Conservation (phyloP, 2,329 filamentous ascomycete species). For the Pseudocercospora musae region DNA sequence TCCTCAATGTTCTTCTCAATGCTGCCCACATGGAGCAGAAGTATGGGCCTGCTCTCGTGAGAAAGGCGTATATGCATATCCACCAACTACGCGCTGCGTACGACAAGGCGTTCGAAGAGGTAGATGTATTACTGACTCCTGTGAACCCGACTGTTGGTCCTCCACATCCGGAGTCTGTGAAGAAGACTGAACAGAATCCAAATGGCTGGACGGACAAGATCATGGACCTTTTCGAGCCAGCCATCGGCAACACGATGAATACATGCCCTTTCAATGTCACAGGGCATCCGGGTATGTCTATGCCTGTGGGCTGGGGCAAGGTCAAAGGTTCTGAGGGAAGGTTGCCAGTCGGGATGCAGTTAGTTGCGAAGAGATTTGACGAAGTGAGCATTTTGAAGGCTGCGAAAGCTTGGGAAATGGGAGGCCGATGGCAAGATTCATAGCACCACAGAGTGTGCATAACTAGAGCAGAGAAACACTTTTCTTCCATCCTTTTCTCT, state of each 20-base stretch:
- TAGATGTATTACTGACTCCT: slow-evolving; percentile 52
- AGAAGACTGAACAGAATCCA: slow-evolving; percentile 23
- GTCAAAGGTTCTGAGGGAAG: slow-evolving; percentile 27
- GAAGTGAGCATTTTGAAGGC: slow-evolving; percentile 36
- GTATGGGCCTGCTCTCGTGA: slow-evolving; percentile 35
- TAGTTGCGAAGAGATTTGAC: slow-evolving; percentile 36
- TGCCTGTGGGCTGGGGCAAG: slow-evolving; percentile 42
- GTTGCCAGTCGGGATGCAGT: slow-evolving; percentile 39
- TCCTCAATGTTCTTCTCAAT: slow-evolving; percentile 45
- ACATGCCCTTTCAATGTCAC: slow-evolving; percentile 51
- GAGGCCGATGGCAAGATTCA: slow-evolving; percentile 27
- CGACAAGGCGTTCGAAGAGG: slow-evolving; percentile 41
- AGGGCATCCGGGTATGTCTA: slow-evolving; percentile 49
- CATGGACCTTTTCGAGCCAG: slow-evolving; percentile 42
- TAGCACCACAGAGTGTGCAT: background rate
- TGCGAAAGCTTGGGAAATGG: slow-evolving; percentile 37
- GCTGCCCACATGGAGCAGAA: slow-evolving; percentile 33
- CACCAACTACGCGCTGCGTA: slow-evolving; percentile 49
- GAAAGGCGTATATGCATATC: slow-evolving; percentile 48
- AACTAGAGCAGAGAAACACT: background rate
- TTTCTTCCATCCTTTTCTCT: no score
- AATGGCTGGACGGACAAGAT: slow-evolving; percentile 33
- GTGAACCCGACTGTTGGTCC: slow-evolving; percentile 47
- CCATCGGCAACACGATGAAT: slow-evolving; percentile 46
- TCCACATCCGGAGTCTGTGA: slow-evolving; percentile 36